Percentiles rank a stretch among this genome's conserved stretches.
Evolutionary conservation across 2,329 filamentous ascomycete genomes (phyloP).

Genomic region (Fusarium haematococcum): DNA sequence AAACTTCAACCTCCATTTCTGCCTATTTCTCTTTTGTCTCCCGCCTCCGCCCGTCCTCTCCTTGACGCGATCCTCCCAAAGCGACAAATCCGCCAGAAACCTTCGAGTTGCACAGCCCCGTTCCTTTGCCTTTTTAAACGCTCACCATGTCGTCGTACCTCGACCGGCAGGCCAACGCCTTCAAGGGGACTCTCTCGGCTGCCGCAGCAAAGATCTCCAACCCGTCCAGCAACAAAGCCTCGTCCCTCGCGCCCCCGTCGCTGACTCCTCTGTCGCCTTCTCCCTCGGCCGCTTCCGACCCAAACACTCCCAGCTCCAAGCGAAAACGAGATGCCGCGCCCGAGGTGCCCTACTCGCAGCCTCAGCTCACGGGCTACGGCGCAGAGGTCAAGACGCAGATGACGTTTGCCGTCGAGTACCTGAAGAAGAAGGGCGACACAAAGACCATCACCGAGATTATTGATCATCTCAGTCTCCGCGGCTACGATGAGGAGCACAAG

Average conservation of each 20-base stretch:
- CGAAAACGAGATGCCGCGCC: constrained; percentile 67
- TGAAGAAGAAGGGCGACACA: constrained; percentile 77
- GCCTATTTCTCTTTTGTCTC: constrained; percentile 21
- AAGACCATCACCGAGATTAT: constrained; percentile 82
- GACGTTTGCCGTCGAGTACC: constrained; percentile 85
- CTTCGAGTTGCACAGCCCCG: background rate
- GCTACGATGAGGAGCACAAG: constrained; percentile 71
- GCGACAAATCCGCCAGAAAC: constrained; percentile 6
- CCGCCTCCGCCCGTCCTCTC: constrained; percentile 18
- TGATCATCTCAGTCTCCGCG: constrained; percentile 80
- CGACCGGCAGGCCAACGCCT: constrained; percentile 72
- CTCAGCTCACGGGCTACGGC: constrained; percentile 79
- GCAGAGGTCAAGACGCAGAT: constrained; percentile 88
- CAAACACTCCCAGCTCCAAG: constrained; percentile 73
- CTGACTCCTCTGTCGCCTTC: constrained; percentile 73
- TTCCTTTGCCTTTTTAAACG: constrained; percentile 11
- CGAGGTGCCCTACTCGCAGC: constrained; percentile 77
- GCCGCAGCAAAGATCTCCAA: constrained; percentile 73
- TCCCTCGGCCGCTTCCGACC: constrained; percentile 67
- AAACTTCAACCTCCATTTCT: constrained; percentile 25
- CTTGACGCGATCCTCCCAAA: constrained; percentile 10
- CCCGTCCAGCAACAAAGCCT: constrained; percentile 52
- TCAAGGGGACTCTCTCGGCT: constrained; percentile 71
- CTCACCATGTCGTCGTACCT: constrained; percentile 71
- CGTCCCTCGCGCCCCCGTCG: constrained; percentile 43